These are phyloP conservation scores for Isatis lusitanica DNA, from an alignment of 441 rosid species.

Conservation along the genomic window DNA sequence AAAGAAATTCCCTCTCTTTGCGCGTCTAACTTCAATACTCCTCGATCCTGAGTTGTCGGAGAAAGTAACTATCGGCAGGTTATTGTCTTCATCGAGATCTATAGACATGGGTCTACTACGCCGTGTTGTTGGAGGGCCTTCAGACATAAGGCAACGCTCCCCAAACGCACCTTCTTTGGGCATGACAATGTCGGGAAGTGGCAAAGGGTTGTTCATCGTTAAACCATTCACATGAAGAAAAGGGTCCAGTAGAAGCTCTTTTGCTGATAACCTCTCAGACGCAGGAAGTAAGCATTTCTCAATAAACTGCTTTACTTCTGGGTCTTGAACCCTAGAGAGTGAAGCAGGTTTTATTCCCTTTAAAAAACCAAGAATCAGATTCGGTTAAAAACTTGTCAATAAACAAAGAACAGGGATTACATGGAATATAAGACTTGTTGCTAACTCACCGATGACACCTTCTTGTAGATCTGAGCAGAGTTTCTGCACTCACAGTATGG, in stretches of 20 bases:
- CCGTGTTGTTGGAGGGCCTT: slow-evolving; percentile 50
- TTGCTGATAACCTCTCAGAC: slow-evolving; percentile 60
- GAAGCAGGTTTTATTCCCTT: slow-evolving; percentile 78
- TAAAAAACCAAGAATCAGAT: slow-evolving; percentile 18
- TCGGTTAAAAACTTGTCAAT: background rate
- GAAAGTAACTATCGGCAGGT: slow-evolving; percentile 52
- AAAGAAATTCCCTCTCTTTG: slow-evolving; percentile 58
- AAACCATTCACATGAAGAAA: slow-evolving; percentile 60
- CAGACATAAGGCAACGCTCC: slow-evolving; percentile 73
- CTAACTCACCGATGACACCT: slow-evolving; percentile 49
- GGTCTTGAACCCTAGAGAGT: slow-evolving; percentile 57
- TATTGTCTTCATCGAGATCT: slow-evolving; percentile 52
- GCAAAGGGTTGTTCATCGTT: slow-evolving; percentile 46
- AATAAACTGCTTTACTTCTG: slow-evolving; percentile 55
- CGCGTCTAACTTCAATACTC: slow-evolving; percentile 51
- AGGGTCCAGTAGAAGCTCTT: slow-evolving; percentile 58
- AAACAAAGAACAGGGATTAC: background rate
- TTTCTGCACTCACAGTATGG: slow-evolving; percentile 68
- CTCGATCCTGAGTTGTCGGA: slow-evolving; percentile 38
- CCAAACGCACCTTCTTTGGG: slow-evolving; percentile 68
- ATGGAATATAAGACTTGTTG: slow-evolving; percentile 12
- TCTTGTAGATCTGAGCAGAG: slow-evolving; percentile 78
- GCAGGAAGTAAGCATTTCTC: slow-evolving; percentile 70
- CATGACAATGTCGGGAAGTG: slow-evolving; percentile 63
- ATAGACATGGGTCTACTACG: slow-evolving; percentile 40